These are phyloP conservation scores for Hordeum marinum DNA, from an alignment of 176 grass and related monocot genomes.

Conservation along the genomic window DNA sequence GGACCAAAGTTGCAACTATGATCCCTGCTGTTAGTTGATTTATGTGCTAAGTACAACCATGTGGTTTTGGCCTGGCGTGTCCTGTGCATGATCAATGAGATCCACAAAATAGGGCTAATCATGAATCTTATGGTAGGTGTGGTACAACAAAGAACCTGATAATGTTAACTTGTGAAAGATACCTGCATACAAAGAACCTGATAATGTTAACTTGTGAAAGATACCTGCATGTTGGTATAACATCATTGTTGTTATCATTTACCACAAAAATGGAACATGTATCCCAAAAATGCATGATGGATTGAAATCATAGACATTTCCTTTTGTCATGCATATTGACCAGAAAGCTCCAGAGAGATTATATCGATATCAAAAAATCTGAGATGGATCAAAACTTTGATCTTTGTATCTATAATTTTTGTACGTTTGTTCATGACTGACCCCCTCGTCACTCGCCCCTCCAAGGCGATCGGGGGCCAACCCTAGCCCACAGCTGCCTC, in stretches of 20 bases:
- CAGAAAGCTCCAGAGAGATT: neutral
- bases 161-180: neutral
- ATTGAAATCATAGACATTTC: neutral
- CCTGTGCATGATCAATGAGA: neutral
- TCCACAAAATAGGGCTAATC: neutral
- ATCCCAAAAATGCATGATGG: neutral
- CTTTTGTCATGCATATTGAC: neutral
- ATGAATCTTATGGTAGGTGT: neutral
- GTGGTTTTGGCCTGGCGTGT: neutral
- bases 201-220: neutral
- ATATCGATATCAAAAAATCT: neutral
- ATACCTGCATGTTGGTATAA: neutral
- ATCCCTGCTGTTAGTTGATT: neutral
- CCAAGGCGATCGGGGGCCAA: too few species aligned
- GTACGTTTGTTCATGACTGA: slow-evolving; percentile 2
- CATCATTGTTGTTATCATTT: neutral
- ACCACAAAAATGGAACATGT: neutral
- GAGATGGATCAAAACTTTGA: slow-evolving; percentile 1
- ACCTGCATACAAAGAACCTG: neutral
- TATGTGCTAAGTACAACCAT: neutral
- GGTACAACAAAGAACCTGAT: neutral
- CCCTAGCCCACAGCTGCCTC: too few species aligned
- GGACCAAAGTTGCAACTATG: too few species aligned
- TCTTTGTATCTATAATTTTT: neutral
- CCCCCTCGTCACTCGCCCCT: too few species aligned